A percentile compares a stretch with the other conserved stretches of the same genome.
phyloP scores from a whole-genome alignment of 176 grass and related monocot species.

The Eragrostis curvula region DNA sequence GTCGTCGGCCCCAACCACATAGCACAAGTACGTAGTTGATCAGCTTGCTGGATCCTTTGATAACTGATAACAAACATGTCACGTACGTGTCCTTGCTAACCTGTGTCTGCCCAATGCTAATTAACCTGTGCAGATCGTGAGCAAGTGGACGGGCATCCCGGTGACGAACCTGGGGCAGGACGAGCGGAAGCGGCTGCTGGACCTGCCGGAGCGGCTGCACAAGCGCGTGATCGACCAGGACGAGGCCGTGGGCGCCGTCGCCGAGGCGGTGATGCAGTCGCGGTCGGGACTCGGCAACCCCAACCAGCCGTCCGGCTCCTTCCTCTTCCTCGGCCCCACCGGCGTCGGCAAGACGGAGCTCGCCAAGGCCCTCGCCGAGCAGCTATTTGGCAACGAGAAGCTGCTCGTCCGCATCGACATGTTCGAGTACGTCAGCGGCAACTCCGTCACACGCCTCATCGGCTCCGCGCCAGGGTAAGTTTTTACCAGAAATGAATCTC shows the following conservation, averaged over 20 bases:
- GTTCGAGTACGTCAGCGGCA: constrained; percentile 36
- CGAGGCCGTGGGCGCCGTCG: constrained; percentile 37
- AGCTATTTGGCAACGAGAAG: constrained; percentile 35
- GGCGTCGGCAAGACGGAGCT: constrained; percentile 67
- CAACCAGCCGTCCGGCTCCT: constrained; percentile 18
- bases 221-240: constrained; percentile 50
- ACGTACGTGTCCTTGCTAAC: too few relatives aligned
- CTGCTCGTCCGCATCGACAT: constrained; percentile 48
- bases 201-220: constrained; percentile 30
- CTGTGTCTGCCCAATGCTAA: too few relatives aligned
- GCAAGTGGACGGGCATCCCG: constrained; percentile 50
- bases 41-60: too few relatives aligned
- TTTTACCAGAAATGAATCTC: too few relatives aligned
- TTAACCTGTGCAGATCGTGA: constrained; percentile 2
- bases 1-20: too few relatives aligned
- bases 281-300: constrained; percentile 35
- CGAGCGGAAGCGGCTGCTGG: constrained; percentile 37
- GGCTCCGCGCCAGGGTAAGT: constrained; percentile 46
- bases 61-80: too few relatives aligned
- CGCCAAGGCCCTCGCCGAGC: constrained; percentile 49
- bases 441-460: constrained; percentile 40
- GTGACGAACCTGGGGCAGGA: constrained; percentile 36
- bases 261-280: constrained; percentile 33
- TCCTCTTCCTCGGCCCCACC: constrained; percentile 54
- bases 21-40: too few relatives aligned